Base-by-base conservation (phyloP, 129 eudicot species). In the Kitagawia praeruptora region DNA sequence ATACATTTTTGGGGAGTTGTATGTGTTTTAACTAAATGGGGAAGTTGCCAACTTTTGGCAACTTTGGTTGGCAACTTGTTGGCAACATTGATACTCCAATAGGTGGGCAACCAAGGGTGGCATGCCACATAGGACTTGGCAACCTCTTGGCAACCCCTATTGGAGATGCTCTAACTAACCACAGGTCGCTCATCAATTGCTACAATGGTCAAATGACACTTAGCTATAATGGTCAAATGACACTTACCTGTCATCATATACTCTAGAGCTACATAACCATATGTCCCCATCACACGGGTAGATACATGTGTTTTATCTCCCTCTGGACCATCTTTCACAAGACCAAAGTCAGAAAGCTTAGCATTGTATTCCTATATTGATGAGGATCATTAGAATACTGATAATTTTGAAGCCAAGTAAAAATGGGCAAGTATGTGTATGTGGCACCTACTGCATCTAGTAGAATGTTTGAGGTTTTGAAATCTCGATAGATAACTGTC, bases 211-310 rank as follows among this genome's bases (percentile, higher is more conserved):
- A 48, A 49, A 64, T 51, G 70, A 76, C 77, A 48, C 76, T 73
- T 16, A 8, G 27, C 15, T 1, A 14, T 19, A 34, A 49, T 77
- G 19, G 63, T 27, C 54, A 48, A 49, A 64, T 51, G 70, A 76
- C 77, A 48, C 76, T 73, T 78, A 91, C 98, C 98, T 79, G 98
- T 94, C 98, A 94, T 94, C 19, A 94, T 92, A 75, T 94, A 94
- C 81, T 94, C 98, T 0, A 97, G 98, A 76, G 98, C 98, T 5
- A 97, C 98, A 78, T 94, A 94, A 49, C 98, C 98, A 44, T 94
- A 94, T 27, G 98, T 94, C 80, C 98, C 98, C 98, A 94, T 94
- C 56, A 94, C 98, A 9, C 98, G 96, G 31, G 98, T 94, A 12
- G 98, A 94, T 70, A 94, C 96, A 78, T 94, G 98, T 80, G 98